A percentile compares a stretch with the other conserved stretches of the same genome.
Conservation (phyloP, 345 rosid species). For the Microcos paniculata region DNA sequence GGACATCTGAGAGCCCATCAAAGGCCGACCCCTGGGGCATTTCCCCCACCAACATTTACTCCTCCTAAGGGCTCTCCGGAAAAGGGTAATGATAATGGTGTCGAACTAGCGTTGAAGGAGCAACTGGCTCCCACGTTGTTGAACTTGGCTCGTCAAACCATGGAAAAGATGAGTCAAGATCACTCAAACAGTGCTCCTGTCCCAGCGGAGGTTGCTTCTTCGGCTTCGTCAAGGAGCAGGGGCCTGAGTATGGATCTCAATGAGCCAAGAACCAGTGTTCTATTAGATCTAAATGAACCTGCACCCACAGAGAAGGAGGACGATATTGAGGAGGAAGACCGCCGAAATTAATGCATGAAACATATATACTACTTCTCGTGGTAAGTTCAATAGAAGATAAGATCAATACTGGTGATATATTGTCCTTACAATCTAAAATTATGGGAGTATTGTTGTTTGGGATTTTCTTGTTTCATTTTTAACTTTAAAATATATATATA, state of each 20-base stretch:
- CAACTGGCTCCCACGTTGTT: slow-evolving; percentile 16
- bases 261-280: not conserved
- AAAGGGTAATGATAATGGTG: not conserved
- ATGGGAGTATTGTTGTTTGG: no score
- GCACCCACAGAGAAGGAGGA: not conserved
- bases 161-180: not conserved
- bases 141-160: slow-evolving; percentile 9
- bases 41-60: slow-evolving; percentile 14
- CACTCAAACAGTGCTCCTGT: not conserved
- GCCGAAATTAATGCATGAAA: not conserved
- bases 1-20: slow-evolving; percentile 12
- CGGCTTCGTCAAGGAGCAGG: not conserved
- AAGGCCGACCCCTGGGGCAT: slow-evolving; percentile 13
- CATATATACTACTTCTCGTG: no score
- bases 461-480: no score
- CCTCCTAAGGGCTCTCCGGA: slow-evolving; percentile 5
- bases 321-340: not conserved
- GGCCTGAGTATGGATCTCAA: not conserved
- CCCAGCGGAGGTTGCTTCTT: slow-evolving; percentile 1
- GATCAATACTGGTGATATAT: no score
- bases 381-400: not conserved
- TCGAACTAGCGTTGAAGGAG: not conserved
- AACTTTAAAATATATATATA: no score
- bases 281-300: not conserved
- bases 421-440: not conserved